phyloP scores from a whole-genome alignment of 108 stramenopile genomes.

The Nitzschia sp. region DNA sequence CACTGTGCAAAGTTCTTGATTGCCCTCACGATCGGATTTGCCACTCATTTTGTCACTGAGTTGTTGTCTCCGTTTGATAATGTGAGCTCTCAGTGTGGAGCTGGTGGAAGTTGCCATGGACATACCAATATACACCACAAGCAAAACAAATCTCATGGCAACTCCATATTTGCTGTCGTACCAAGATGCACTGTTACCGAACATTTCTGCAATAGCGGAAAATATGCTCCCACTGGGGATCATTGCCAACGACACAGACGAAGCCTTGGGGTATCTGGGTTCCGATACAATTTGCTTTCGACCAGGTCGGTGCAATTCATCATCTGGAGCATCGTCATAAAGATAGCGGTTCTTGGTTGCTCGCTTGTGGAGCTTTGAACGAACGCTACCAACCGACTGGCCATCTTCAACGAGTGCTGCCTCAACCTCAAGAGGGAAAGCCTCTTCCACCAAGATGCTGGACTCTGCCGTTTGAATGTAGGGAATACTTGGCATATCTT shows the following conservation, averaged over 20 bases:
- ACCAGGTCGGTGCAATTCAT: neutral
- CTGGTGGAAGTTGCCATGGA: neutral
- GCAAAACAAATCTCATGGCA: constrained; percentile 1
- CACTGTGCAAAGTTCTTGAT: neutral
- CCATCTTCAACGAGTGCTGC: neutral
- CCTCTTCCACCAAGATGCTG: neutral
- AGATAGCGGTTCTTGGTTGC: neutral
- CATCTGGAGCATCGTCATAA: constrained; percentile 3
- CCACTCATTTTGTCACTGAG: constrained; percentile 4
- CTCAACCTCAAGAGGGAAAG: neutral
- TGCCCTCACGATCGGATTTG: neutral
- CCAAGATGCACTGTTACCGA: neutral
- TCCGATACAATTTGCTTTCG: too few relatives aligned
- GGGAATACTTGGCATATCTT: constrained; percentile 10
- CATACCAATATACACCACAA: constrained; percentile 2
- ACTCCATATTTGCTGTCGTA: constrained; percentile 3
- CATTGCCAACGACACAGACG: neutral
- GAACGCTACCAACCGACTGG: neutral
- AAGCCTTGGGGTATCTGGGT: neutral
- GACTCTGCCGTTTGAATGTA: constrained; percentile 12
- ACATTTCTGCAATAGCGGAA: neutral
- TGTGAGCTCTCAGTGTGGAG: neutral
- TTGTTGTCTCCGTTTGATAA: neutral
- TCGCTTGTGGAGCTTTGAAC: neutral
- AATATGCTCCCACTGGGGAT: neutral